These are phyloP conservation scores for Phylloporus rhodoxanthus DNA, from an alignment of 768 basidiomycete species.

Conservation along the genomic window DNA sequence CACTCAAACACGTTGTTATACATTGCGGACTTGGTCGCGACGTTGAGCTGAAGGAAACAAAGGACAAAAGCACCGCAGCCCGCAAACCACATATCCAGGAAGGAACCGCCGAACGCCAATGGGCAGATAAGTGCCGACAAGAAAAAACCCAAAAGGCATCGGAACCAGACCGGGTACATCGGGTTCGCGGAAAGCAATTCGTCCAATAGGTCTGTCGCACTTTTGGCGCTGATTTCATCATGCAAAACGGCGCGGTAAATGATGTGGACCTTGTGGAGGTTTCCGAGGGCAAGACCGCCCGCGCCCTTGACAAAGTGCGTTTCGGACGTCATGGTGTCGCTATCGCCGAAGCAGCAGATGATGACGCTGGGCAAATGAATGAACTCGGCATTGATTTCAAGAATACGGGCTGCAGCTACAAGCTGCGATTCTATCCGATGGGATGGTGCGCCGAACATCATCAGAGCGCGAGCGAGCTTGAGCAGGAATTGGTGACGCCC, in stretches of 20 bases:
- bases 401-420: constrained; percentile 77
- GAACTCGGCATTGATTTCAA: constrained; percentile 89
- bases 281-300: constrained; percentile 75
- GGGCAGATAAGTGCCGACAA: constrained; percentile 78
- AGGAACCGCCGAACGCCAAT: constrained; percentile 78
- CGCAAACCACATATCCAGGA: constrained; percentile 81
- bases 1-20: constrained; percentile 93
- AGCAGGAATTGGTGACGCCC: constrained; percentile 82
- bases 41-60: constrained; percentile 62
- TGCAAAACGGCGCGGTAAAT: constrained; percentile 87
- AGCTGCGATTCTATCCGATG: constrained; percentile 94
- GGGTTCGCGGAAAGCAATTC: constrained; percentile 58
- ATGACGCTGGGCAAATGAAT: constrained; percentile 78
- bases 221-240: constrained; percentile 82
- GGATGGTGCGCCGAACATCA: constrained; percentile 89
- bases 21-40: constrained; percentile 69
- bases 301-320: constrained; percentile 82
- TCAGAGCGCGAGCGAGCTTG: constrained; percentile 78
- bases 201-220: constrained; percentile 60
- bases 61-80: constrained; percentile 64
- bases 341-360: constrained; percentile 86
- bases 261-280: constrained; percentile 76
- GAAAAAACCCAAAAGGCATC: constrained; percentile 63
- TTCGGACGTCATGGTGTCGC: constrained; percentile 82
- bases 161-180: constrained; percentile 54